A percentile compares a stretch with the other conserved stretches of the same genome.
phyloP scores from a whole-genome alignment of 116 monocot species.

The Phalaenopsis hybrid region DNA sequence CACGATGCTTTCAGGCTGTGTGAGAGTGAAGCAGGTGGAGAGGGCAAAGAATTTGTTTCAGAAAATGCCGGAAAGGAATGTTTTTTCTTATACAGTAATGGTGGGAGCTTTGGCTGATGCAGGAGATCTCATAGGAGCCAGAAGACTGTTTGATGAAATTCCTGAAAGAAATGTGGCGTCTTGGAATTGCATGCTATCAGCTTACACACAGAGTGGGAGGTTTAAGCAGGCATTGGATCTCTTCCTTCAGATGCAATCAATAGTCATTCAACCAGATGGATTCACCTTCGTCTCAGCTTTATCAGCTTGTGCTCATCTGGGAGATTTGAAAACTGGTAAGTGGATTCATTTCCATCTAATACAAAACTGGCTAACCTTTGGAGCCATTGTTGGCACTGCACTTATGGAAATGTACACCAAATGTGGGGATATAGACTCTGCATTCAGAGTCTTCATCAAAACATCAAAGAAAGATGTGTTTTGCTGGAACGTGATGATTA shows the following conservation, averaged over 20 bases:
- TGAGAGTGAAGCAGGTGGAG: conserved; percentile 11
- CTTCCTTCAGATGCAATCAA: conserved; percentile 17
- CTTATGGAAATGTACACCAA: conserved; percentile 34
- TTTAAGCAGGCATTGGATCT: conserved; percentile 20
- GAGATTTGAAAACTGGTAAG: conserved; percentile 22
- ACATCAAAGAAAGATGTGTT: conserved; percentile 24
- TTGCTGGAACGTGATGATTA: conserved; percentile 38
- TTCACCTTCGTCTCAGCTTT: conserved; percentile 18
- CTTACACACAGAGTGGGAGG: conserved; percentile 10
- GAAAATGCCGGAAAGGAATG: conserved; percentile 22
- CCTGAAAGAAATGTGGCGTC: conserved; percentile 23
- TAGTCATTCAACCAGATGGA: conserved; percentile 12
- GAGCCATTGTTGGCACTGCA: conserved; percentile 19
- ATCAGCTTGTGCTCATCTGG: conserved; percentile 23
- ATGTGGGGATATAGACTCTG: conserved; percentile 30
- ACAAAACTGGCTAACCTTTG: neutral
- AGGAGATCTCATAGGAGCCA: conserved; percentile 11
- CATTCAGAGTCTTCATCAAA: conserved; percentile 21
- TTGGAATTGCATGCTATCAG: conserved; percentile 36
- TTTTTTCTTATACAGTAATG: conserved; percentile 38
- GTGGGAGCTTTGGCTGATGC: neutral
- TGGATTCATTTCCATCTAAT: conserved; percentile 31
- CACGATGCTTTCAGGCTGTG: conserved; percentile 29
- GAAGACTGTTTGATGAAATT: conserved; percentile 29
- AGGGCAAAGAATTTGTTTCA: conserved; percentile 19